Conservation (phyloP, 306 rosid genomes). For the Sindora glabra region DNA sequence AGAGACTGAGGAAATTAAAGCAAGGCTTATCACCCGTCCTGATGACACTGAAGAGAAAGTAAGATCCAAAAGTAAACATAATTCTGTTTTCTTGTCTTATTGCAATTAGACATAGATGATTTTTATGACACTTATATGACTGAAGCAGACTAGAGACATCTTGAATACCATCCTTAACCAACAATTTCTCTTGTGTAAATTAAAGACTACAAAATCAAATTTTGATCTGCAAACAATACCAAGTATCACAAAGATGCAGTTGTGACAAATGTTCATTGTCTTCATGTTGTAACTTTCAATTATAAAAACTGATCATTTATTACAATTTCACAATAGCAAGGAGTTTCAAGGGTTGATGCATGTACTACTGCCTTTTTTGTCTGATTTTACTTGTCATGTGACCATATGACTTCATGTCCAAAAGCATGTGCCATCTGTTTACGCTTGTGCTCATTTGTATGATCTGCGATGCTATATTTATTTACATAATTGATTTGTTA, state of each 20-base stretch:
- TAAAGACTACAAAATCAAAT: no score
- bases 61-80: conserved; percentile 7
- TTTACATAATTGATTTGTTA: not conserved
- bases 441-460: not conserved
- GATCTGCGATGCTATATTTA: not conserved
- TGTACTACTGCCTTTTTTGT: no score
- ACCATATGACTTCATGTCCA: no score
- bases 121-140: no score
- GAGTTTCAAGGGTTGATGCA: not conserved
- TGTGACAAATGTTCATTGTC: not conserved
- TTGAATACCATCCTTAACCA: not conserved
- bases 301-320: conserved; percentile 1
- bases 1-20: conserved; percentile 63
- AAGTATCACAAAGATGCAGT: not conserved
- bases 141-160: not conserved
- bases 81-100: not conserved
- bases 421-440: not conserved
- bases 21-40: conserved; percentile 64
- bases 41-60: conserved; percentile 89
- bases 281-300: not conserved
- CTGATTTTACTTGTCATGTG: no score
- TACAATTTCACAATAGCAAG: not conserved
- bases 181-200: no score
- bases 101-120: not conserved
- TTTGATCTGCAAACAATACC: not conserved